Conservation (phyloP, 352 stramenopile species). For the Phytophthora palmivora region DNA sequence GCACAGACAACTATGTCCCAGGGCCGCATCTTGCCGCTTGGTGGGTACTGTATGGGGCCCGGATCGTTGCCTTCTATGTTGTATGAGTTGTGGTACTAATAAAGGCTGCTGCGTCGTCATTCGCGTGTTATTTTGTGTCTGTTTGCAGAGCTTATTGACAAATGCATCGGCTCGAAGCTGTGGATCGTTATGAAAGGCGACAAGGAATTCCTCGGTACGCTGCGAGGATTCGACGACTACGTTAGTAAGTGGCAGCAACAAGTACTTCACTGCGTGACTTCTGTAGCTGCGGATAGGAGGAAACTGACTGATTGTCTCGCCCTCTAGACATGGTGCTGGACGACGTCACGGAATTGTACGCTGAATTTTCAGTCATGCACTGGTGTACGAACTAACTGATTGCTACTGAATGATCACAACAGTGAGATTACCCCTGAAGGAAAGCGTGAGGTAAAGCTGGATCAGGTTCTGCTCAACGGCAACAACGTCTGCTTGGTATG, state of each 20-base stretch:
- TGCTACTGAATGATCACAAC: conserved; percentile 1
- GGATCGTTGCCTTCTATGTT: not conserved
- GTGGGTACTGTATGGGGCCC: conserved; percentile 56
- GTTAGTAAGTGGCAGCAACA: conserved; percentile 85
- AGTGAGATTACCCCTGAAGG: conserved; percentile 89
- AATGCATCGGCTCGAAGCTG: conserved; percentile 98
- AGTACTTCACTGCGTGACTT: not conserved
- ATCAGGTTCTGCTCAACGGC: conserved; percentile 98
- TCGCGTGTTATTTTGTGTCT: not conserved
- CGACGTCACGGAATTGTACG: conserved; percentile 95
- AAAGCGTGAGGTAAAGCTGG: conserved; percentile 88
- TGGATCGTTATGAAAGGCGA: conserved; percentile 99
- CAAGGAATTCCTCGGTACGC: conserved; percentile 95
- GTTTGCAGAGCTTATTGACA: conserved; percentile 97
- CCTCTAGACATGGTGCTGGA: conserved; percentile 92
- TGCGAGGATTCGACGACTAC: conserved; percentile 97
- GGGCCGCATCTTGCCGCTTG: conserved; percentile 81
- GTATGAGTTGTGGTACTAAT: conserved; percentile 4
- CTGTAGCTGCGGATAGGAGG: not conserved
- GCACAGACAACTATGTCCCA: conserved; percentile 61
- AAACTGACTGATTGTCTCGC: conserved; percentile 9
- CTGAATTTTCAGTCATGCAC: conserved; percentile 12
- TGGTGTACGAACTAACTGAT: not conserved
- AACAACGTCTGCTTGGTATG: conserved; percentile 96
- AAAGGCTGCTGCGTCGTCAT: not conserved